Percentiles rank a stretch among this genome's conserved stretches.
Evolutionary conservation across 2,329 filamentous ascomycete genomes (phyloP).

Genomic region (Colletotrichum tropicale): DNA sequence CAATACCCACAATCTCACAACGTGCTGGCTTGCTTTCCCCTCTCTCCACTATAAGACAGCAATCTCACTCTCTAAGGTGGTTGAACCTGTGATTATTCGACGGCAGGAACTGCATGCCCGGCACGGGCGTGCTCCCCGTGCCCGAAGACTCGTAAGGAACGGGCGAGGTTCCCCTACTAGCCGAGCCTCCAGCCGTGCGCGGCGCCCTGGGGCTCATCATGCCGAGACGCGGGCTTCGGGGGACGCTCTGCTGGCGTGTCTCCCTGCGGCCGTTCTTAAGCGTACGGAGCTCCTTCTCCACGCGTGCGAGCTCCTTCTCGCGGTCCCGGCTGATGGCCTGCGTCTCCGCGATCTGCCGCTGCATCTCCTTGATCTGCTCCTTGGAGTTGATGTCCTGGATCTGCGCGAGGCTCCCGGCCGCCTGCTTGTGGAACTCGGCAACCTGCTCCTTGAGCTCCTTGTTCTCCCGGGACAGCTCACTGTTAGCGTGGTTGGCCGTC

Average conservation of each 20-base stretch:
- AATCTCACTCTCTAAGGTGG: conserved; percentile 44
- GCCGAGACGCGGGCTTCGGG: conserved; percentile 59
- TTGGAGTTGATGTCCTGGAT: conserved; percentile 52
- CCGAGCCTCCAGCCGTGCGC: conserved; percentile 34
- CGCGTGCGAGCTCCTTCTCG: conserved; percentile 53
- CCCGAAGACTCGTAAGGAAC: conserved; percentile 36
- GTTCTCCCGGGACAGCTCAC: conserved; percentile 51
- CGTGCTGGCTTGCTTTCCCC: not conserved
- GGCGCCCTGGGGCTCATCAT: conserved; percentile 55
- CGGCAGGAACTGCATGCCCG: conserved; percentile 44
- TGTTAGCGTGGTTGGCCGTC: conserved; percentile 53
- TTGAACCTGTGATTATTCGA: conserved; percentile 48
- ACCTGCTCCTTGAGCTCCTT: conserved; percentile 46
- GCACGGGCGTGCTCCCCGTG: conserved; percentile 32
- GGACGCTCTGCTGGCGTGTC: conserved; percentile 61
- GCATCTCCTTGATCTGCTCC: conserved; percentile 36
- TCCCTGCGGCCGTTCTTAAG: conserved; percentile 57
- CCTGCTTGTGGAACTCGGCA: conserved; percentile 43
- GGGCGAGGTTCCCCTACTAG: conserved; percentile 57
- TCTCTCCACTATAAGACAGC: not conserved
- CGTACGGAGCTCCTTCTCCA: conserved; percentile 52
- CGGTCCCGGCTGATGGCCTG: conserved; percentile 49
- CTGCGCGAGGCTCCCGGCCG: conserved; percentile 47
- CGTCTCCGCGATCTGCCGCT: conserved; percentile 45
- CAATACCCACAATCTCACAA: not conserved